Evolutionary conservation across 2,329 filamentous ascomycete genomes (phyloP).

Genomic region (Phoma sp.): DNA sequence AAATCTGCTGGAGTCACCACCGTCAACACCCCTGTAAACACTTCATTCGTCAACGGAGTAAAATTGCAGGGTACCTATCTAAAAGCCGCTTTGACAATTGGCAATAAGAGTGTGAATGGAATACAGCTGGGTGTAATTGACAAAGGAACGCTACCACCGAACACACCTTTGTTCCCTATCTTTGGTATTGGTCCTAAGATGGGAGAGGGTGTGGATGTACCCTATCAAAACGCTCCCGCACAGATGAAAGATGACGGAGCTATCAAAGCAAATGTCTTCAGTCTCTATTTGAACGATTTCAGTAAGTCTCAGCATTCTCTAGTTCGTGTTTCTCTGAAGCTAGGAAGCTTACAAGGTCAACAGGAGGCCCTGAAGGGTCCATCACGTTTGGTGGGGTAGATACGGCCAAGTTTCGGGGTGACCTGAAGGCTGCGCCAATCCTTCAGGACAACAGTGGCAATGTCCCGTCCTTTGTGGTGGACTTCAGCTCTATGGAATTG

Average conservation of each 20-base stretch:
- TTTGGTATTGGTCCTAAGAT: not conserved
- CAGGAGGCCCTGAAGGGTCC: not conserved
- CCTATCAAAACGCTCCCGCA: not conserved
- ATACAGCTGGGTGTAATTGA: not conserved
- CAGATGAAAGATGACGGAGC: not conserved
- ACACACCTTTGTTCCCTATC: not conserved
- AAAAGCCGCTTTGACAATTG: not conserved
- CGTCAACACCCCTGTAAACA: not conserved
- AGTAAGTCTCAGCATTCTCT: not conserved
- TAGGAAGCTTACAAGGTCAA: not conserved
- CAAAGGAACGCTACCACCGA: not conserved
- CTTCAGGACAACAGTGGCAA: not conserved
- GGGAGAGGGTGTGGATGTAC: not conserved
- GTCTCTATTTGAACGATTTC: conserved; percentile 2
- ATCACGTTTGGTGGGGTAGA: conserved; percentile 2
- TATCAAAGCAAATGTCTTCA: not conserved
- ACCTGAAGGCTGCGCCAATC: not conserved
- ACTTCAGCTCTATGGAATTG: not conserved
- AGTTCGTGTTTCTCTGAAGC: not conserved
- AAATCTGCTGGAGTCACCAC: not conserved
- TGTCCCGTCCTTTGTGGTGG: not conserved
- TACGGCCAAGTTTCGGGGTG: not conserved
- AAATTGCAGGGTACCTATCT: not conserved
- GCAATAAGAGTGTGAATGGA: not conserved
- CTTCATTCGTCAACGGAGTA: not conserved